Conservation (phyloP, 106 monocot genomes). For the Chionographis japonica region DNA sequence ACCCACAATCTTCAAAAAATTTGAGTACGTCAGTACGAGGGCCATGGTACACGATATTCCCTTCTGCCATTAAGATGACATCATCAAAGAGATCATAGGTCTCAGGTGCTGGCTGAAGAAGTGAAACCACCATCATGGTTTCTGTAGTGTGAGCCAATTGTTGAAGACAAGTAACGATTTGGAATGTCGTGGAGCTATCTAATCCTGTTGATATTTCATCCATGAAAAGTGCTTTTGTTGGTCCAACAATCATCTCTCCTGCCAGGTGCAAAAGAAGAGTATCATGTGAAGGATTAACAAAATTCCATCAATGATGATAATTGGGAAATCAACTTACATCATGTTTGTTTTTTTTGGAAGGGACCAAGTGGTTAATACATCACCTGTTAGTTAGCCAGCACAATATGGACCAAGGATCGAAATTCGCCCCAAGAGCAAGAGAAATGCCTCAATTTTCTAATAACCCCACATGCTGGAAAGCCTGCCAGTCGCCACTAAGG, state of each 20-base stretch:
- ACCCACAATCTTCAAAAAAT: constrained; percentile 78
- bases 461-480: no score
- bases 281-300: no score
- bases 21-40: constrained; percentile 35
- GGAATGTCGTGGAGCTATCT: constrained; percentile 82
- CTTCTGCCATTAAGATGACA: constrained; percentile 76
- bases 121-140: constrained; percentile 62
- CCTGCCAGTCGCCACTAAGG: no score
- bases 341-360: no score
- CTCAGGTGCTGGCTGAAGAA: constrained; percentile 92
- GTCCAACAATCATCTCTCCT: constrained; percentile 95
- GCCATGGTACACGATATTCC: constrained; percentile 78
- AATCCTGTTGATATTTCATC: constrained; percentile 97
- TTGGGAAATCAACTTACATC: no score
- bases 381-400: not conserved
- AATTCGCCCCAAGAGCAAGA: no score
- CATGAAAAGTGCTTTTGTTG: constrained; percentile 82
- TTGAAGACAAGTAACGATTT: constrained; percentile 71
- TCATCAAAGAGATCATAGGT: constrained; percentile 87
- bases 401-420: no score
- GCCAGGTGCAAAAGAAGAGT: not conserved
- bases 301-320: no score
- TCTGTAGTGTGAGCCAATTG: constrained; percentile 74
- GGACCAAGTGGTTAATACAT: not conserved
- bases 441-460: no score